A percentile compares a stretch with the other conserved stretches of the same genome.
phyloP scores from a whole-genome alignment of 495 filamentous ascomycete genomes.

The Xylaria acuta region DNA sequence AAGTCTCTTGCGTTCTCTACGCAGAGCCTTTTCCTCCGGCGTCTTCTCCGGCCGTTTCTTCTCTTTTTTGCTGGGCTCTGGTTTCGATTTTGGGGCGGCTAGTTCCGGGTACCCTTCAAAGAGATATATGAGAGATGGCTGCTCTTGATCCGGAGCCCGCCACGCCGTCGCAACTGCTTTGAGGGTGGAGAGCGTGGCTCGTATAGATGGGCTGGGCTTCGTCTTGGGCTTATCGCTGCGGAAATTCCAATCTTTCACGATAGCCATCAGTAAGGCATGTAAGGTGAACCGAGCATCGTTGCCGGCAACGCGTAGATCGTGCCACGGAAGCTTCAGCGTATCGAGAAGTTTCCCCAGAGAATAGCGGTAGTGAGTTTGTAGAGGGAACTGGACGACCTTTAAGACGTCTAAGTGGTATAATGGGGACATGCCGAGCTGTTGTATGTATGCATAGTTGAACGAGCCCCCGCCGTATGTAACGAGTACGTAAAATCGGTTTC shows the following conservation, averaged over 20 bases:
- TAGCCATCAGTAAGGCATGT: not conserved
- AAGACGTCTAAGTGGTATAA: not conserved
- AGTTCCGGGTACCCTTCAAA: not conserved
- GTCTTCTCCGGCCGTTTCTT: not conserved
- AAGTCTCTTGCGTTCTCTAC: not conserved
- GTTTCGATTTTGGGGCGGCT: not conserved
- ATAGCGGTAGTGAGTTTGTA: not conserved
- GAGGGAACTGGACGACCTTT: not conserved
- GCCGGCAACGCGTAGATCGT: not conserved
- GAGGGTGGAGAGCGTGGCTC: not conserved
- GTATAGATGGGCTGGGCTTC: not conserved
- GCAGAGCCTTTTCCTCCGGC: not conserved
- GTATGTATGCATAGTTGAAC: not conserved
- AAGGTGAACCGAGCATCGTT: not conserved
- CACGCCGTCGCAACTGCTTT: not conserved
- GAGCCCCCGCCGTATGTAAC: not conserved
- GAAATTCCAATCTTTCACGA: not conserved
- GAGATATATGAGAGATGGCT: not conserved
- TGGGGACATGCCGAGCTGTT: not conserved
- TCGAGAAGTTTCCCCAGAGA: not conserved
- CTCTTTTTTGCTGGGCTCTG: not conserved
- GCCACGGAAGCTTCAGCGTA: not conserved
- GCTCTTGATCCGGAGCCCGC: not conserved
- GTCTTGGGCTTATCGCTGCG: not conserved
- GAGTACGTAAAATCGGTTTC: not conserved